Evolutionary conservation across 73 alveolate species (phyloP), one percentile per base, ranked within the genome.

Genomic region (Paramecium sexaurelia): DNA sequence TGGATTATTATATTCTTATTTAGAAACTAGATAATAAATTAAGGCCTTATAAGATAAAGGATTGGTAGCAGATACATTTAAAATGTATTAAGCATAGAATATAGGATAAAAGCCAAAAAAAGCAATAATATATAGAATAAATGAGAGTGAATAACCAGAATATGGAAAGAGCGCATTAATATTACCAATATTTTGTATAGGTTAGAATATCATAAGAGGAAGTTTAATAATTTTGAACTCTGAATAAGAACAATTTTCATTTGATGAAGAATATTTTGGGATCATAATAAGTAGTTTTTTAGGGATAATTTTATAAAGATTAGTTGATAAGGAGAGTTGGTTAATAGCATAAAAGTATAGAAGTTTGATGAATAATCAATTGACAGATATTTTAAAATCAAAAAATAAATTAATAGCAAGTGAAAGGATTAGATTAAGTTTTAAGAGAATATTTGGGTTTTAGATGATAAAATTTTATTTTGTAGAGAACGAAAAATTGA

Each of bases 181-280:
- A 43, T 19, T 78, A 10, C 90, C 90, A 17, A 43, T 78, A 43
- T 78, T 41, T 78, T 78, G 75, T 17, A 35, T 29, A 20, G 73
- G 75, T n/a, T 37, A 17, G n/a, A 39, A 69, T 37, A 26, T 43
- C 55, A 43, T 88, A 69, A 88, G 87, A 68, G 87, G 85, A 41
- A 7, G 75, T 1, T 19, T 88, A 1, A 87, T 55, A 69, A 20
- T 88, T 3, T 41, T 61, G 33, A 88, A 88, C 41, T 41, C 94
- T 8, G 75, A 88, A 69, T 24, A 88, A 20, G 94, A 88, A 27
- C 43, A 55, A 40, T 88, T 88, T 69, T 68, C 89, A 13, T 88
- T 69, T 67, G 94, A 88, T 88, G 94, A 88, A 88, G 94, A 88
- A 88, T 88, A 88, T 47, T 69, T 88, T 29, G 87, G 94, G 3